phyloP scores from a whole-genome alignment of 306 rosid genomes.

The Betula pendula region DNA sequence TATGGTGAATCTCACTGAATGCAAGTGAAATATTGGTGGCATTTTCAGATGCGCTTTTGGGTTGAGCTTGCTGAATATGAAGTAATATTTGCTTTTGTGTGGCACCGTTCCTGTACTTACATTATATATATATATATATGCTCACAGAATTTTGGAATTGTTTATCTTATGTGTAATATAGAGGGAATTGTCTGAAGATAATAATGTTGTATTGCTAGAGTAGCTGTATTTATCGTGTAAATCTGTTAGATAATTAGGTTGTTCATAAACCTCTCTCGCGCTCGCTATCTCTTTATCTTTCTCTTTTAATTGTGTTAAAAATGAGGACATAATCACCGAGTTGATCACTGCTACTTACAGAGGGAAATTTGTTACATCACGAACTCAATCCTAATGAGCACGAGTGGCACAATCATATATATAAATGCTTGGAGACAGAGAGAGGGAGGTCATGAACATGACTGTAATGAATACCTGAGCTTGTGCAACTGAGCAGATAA shows the following conservation, averaged over 20 bases:
- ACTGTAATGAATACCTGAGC: too few relatives aligned
- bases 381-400: background rate
- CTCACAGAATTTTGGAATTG: constrained; percentile 26
- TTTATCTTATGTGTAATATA: constrained; percentile 24
- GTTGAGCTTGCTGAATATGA: constrained; percentile 11
- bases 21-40: background rate
- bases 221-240: constrained; percentile 18
- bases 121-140: background rate
- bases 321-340: background rate
- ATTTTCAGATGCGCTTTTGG: background rate
- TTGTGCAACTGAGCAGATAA: background rate
- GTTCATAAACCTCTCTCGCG: background rate
- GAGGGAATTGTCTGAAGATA: constrained; percentile 17
- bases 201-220: background rate
- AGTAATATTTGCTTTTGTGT: background rate
- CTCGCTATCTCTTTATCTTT: background rate
- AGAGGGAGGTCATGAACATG: background rate
- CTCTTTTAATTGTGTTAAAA: background rate
- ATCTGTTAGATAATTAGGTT: constrained; percentile 6
- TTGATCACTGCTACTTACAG: background rate
- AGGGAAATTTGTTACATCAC: background rate
- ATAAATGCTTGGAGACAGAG: background rate
- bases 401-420: background rate
- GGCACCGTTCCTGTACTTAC: constrained; percentile 5
- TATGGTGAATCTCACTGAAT: background rate